Conservation (phyloP, 1,284 basidiomycete species). For the Coniferiporia sulphurascens region DNA sequence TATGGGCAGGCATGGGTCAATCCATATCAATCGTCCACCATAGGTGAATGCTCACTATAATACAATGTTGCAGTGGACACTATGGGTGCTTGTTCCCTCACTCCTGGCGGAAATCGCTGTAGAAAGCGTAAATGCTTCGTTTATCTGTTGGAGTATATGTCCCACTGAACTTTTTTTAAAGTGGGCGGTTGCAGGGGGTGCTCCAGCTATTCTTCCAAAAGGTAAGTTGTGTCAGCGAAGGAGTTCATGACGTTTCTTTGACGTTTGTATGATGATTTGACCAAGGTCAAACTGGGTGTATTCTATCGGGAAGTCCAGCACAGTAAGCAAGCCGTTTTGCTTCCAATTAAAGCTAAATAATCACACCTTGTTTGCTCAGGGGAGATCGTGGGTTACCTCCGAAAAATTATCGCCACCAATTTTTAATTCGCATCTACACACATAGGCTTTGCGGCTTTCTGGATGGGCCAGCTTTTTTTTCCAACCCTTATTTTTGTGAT, state of each 20-base stretch:
- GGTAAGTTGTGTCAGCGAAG: neutral
- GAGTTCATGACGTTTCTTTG: neutral
- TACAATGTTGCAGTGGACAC: constrained; percentile 9
- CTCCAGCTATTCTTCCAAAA: neutral
- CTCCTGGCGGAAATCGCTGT: constrained; percentile 11
- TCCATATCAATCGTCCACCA: neutral
- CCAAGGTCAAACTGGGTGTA: neutral
- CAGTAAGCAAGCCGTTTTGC: neutral
- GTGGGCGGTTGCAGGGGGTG: constrained; percentile 3
- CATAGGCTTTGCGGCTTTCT: neutral
- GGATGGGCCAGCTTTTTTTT: constrained; percentile 1
- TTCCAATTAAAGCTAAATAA: neutral
- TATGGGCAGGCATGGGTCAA: constrained; percentile 10
- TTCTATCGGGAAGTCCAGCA: neutral
- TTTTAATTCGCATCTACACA: neutral
- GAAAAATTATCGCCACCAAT: neutral
- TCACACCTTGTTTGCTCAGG: neutral
- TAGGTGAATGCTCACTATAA: neutral
- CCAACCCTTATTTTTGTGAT: constrained; percentile 1
- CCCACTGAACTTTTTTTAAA: neutral
- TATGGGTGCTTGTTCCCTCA: constrained; percentile 10
- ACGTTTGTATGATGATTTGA: neutral
- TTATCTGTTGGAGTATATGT: neutral
- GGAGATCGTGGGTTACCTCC: neutral
- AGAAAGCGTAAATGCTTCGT: constrained; percentile 9